These are phyloP conservation scores for Primulina eburnea DNA, from an alignment of 257 asterid genomes.

Conservation along the genomic window DNA sequence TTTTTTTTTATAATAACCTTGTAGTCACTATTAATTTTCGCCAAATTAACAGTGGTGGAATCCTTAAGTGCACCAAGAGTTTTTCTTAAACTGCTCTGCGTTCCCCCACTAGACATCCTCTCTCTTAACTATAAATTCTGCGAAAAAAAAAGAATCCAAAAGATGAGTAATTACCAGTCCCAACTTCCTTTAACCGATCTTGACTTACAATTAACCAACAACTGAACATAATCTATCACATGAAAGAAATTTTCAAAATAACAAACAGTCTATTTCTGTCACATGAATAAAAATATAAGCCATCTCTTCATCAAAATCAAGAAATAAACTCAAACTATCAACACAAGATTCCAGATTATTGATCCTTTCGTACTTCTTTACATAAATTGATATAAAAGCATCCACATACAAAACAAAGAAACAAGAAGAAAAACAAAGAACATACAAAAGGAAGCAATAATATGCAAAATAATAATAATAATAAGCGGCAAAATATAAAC, in stretches of 20 bases:
- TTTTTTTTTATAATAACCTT: slow-evolving; percentile 47
- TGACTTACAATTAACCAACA: slow-evolving; percentile 13
- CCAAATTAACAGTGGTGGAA: slow-evolving; percentile 91
- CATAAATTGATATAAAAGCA: slow-evolving; percentile 11
- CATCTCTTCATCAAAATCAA: slow-evolving; percentile 16
- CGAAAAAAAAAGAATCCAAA: slow-evolving; percentile 12
- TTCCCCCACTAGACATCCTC: slow-evolving; percentile 81
- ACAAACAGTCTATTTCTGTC: neutral
- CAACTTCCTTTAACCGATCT: slow-evolving; percentile 27
- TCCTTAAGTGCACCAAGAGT: slow-evolving; percentile 96
- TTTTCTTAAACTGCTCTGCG: slow-evolving; percentile 84
- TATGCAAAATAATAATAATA: neutral
- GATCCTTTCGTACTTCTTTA: slow-evolving; percentile 20
- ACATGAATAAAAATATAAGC: slow-evolving; percentile 18
- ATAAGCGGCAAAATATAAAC: slow-evolving; percentile 6
- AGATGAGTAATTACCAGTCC: slow-evolving; percentile 17
- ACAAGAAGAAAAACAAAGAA: neutral
- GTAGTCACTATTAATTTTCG: slow-evolving; percentile 87
- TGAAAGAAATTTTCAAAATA: slow-evolving; percentile 3
- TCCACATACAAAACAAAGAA: neutral
- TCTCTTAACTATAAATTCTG: slow-evolving; percentile 33
- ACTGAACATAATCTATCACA: slow-evolving; percentile 11
- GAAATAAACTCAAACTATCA: slow-evolving; percentile 21
- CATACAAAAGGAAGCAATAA: slow-evolving; percentile 9
- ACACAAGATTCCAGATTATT: slow-evolving; percentile 16